phyloP scores from a whole-genome alignment of 2,329 filamentous ascomycete genomes.

The Fusarium sp. region DNA sequence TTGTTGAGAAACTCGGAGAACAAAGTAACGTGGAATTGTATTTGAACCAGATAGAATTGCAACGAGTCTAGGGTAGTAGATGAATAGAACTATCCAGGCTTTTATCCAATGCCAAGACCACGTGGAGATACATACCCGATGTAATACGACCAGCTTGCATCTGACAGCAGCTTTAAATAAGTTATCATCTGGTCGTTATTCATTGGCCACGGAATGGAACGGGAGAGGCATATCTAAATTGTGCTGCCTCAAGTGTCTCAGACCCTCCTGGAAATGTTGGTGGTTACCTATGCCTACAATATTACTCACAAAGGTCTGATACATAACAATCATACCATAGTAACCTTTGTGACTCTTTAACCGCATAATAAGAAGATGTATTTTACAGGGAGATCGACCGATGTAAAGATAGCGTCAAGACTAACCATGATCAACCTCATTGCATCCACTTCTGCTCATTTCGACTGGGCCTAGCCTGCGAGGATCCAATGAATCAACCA shows the following conservation, averaged over 20 bases:
- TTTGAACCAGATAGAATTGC: neutral
- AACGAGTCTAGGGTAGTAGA: constrained; percentile 3
- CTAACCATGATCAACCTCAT: constrained; percentile 22
- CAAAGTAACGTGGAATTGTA: neutral
- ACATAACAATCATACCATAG: neutral
- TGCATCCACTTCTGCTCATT: constrained; percentile 44
- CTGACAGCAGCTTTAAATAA: neutral
- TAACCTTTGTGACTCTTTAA: neutral
- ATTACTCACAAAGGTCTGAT: constrained; percentile 1
- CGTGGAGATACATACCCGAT: constrained; percentile 34
- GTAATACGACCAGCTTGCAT: constrained; percentile 20
- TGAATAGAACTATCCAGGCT: constrained; percentile 2
- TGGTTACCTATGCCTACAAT: constrained; percentile 12
- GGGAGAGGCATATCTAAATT: constrained; percentile 30
- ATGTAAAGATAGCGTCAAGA: constrained; percentile 36
- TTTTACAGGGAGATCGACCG: constrained; percentile 29
- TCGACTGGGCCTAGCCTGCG: constrained; percentile 31
- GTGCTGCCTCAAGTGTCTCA: neutral
- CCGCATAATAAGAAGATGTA: neutral
- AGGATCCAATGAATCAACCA: constrained; percentile 31
- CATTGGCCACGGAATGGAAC: constrained; percentile 30
- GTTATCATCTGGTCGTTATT: neutral
- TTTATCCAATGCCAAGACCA: constrained; percentile 42
- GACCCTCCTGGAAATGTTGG: neutral
- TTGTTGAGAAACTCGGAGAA: neutral